Base-by-base conservation (phyloP, 2,329 filamentous ascomycete species). In the Epichloe uncinata region DNA sequence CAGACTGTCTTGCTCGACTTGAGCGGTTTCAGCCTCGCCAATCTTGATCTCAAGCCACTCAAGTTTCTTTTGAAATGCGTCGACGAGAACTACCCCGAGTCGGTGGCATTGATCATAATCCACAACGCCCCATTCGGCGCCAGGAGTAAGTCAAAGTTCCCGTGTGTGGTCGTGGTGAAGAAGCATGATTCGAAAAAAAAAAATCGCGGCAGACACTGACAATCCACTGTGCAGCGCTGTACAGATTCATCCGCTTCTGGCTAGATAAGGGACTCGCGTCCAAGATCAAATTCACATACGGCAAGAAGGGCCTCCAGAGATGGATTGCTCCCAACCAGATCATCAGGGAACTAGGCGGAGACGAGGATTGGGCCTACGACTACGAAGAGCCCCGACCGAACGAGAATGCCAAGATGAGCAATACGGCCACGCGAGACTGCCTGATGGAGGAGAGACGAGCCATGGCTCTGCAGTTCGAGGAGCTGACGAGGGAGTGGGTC, bases 121-220 rank as follows among this genome's bases (percentile, higher is more conserved):
- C 90, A 95, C 72, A 93, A 93, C 65, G 81, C 89, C 0, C 90
- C 89, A 6, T 95, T 89, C 87, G 72, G 95, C 45, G 95, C 95
- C 72, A 87, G 91, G 69, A 81, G 84, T 81, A 64, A 46, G 71
- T 67, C 13, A n/a, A 63, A 60, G 16, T 61, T 67, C 36, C 36
- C 26, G 26, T 9, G 26, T 9, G 26, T 30, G 8, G 8, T 30
- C 26, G 26, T 30, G 26, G 8, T 9, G 8, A 30, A 30, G 22
- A 30, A 30, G 26, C 26, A 30, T 30, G 26, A 9, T 30, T 30
- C 26, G 26, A 30, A 30, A 9, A 26, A 26, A 26, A 26, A 26
- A 9, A 30, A 30, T 8, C 8, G 26, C 26, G 8, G 26, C 26
- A 9, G 3, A 30, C 9, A 9, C 26, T 30, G 8, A 30, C 26